Evolutionary conservation across 345 rosid species (phyloP).

Genomic region (Rhizophora mangle): DNA sequence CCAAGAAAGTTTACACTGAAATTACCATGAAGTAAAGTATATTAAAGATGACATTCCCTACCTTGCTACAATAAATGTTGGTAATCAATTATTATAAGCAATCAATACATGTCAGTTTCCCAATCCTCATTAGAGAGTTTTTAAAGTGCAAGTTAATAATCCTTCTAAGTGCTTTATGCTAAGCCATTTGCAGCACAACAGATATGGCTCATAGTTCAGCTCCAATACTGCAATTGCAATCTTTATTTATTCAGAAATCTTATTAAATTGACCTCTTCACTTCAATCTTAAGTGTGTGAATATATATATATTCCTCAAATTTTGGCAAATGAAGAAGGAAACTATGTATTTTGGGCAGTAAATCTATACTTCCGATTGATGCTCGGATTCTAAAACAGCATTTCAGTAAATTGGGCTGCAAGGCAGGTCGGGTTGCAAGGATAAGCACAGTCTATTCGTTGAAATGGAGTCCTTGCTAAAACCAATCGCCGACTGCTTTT

Average conservation of each 20-base stretch:
- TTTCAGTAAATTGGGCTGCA: slow-evolving; percentile 93
- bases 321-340: slow-evolving; percentile 8
- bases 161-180: too few species aligned
- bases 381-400: slow-evolving; percentile 34
- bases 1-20: too few species aligned
- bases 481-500: slow-evolving; percentile 92
- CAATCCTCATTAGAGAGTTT: too few species aligned
- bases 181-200: too few species aligned
- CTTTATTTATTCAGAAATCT: slow-evolving; percentile 38
- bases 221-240: slow-evolving; percentile 12
- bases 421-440: slow-evolving; percentile 97
- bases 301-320: background rate
- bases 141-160: too few species aligned
- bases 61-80: too few species aligned
- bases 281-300: background rate
- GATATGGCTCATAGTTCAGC: too few species aligned
- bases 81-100: too few species aligned
- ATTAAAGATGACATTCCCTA: too few species aligned
- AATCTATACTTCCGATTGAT: slow-evolving; percentile 36
- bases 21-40: too few species aligned
- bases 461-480: slow-evolving; percentile 59
- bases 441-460: slow-evolving; percentile 82
- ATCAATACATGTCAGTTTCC: too few species aligned
- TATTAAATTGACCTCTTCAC: slow-evolving; percentile 23
- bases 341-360: background rate